Evolutionary conservation across 805 yeast species (phyloP).

Genomic region (Wickerhamiella hasegawae): DNA sequence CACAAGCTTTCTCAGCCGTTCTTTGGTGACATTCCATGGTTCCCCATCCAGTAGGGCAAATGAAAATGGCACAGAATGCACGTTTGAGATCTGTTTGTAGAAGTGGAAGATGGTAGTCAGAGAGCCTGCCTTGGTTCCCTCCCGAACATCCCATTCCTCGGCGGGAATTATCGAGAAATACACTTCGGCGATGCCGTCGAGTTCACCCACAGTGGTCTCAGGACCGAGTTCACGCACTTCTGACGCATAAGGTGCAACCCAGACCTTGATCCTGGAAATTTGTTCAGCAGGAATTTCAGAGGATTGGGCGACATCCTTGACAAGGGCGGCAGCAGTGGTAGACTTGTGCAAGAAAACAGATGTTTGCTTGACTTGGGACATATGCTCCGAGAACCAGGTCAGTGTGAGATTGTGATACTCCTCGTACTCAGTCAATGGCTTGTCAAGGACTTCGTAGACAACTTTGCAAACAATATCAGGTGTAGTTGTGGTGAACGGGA

Average conservation of each 20-base stretch:
- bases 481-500: not conserved
- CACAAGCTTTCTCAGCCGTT: conserved; percentile 48
- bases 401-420: too few relatives aligned
- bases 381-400: conserved; percentile 60
- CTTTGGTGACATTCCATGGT: conserved; percentile 40
- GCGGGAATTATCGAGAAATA: not conserved
- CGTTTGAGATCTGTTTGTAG: conserved; percentile 5
- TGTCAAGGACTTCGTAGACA: conserved; percentile 62
- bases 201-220: not conserved
- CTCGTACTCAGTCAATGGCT: too few relatives aligned
- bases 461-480: conserved; percentile 21
- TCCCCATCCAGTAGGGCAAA: conserved; percentile 48
- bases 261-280: not conserved
- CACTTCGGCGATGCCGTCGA: not conserved
- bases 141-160: not conserved
- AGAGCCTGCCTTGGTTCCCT: not conserved
- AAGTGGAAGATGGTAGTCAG: conserved; percentile 17
- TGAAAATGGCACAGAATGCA: conserved; percentile 13
- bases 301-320: not conserved
- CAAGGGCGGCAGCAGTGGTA: not conserved
- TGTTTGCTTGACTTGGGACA: not conserved
- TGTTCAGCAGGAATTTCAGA: not conserved
- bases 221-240: not conserved
- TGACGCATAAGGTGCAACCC: not conserved
- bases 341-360: not conserved